Base-by-base conservation (phyloP, 148 eudicot genomes). In the Linanthus parryae region DNA sequence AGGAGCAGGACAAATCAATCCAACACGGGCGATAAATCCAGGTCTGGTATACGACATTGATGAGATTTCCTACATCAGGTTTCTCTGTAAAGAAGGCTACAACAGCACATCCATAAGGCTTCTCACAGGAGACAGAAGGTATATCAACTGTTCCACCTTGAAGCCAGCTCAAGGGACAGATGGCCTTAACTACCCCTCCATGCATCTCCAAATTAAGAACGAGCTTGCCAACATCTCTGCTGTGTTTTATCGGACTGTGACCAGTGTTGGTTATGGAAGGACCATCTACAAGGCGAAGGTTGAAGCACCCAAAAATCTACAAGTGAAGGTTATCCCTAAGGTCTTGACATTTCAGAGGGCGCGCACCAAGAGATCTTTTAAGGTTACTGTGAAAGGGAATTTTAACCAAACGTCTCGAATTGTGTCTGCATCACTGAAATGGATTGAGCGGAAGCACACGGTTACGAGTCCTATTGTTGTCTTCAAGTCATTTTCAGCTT, bases 141-240 rank as follows among this genome's bases (percentile, higher is more conserved):
- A 11, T 8, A 63, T 7, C 1, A 70, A 76, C 25, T 90, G 95
- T 74, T 64, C 85, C 7, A 67, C 47, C 39, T 59, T 65, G n/a
- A 55, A 43, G 11, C 54, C 40, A 0, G 62, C 75, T 0, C 20
- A 12, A 22, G 97, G 95, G 8, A 7, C 46, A 0, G 95, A 90
- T 13, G 97, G 95, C 2, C 73, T 90, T 44, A 85, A 90, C 66
- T 90, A 90, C 65, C 95, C 97, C 12, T 73, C 95, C 3, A 73
- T 90, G 59, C 85, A 90, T 18, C 5, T 68, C 8, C 83, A 73
- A 26, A 63, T 83, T 8, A 21, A 8, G 5, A 9, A 24, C 3
- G 35, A 21, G 1, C 49, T 39, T 14, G 16, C 71, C 0, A 21
- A 1, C 5, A 23, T 80, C 22, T 65, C 80, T 0, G 71, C 62